Evolutionary conservation across 148 eudicot species (phyloP), one percentile per base, ranked within the genome.

Genomic region (Nyssa sinensis): DNA sequence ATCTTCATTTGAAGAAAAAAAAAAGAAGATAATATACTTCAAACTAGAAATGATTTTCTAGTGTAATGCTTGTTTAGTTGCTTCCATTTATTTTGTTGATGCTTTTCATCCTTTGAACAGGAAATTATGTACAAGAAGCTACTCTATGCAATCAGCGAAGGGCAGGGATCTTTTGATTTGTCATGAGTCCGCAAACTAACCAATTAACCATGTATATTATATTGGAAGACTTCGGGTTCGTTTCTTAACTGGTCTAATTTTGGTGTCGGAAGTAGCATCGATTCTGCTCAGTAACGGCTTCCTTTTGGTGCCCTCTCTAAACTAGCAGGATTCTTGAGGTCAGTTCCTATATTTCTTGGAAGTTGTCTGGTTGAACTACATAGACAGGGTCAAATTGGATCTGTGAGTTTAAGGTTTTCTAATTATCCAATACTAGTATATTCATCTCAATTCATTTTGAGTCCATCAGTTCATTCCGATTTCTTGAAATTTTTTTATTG

Each of bases 131-230:
- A 72, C 81, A 86, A 92, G 93, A 92, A 92, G 78, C 84, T 92
- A 61, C 83, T 92, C 8, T 92, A 86, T 67, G 97, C 94, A 25
- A 92, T 92, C 53, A 86, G 79, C 61, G 97, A 90, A 80, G 97
- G 97, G 29, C 97, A 90, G 62, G 97, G 97, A 37, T 92, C 97
- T 19, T 93, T 93, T 71, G 95, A 93, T 83, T 83, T 93, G 82
- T 90, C 95, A 31, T 87, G 83, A 80, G 64, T 67, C 44, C 24
- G 12, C 53, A 41, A 51, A 53, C 73, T 49, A 74, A 74, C 62
- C 62, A 64, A 49, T 71, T 62, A 69, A 74, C 70, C 49, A 33
- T 74, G 71, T 58, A 47, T 62, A 69, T 24, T 12, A 47, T 31
- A 8, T 73, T 24, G 35, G 31, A 64, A 74, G n/a, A 35, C 21